Evolutionary conservation across 331 rosid genomes (phyloP).

Genomic region (Quercus tomentella): DNA sequence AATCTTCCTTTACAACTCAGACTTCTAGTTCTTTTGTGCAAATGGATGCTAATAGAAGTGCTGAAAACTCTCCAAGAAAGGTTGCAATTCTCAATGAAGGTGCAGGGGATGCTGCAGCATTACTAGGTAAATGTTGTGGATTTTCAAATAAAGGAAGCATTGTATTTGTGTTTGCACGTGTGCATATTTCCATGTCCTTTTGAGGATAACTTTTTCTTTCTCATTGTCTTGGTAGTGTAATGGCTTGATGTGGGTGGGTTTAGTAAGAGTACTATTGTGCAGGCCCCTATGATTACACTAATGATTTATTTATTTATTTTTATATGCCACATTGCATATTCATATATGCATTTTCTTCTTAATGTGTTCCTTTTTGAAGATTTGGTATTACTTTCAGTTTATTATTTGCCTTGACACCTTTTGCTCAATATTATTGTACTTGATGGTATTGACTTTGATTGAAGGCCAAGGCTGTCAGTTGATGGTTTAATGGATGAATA

Average conservation of each 20-base stretch:
- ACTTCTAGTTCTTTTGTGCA: slow-evolving; percentile 25
- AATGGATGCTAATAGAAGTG: slow-evolving; percentile 35
- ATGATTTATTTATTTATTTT: too few relatives aligned
- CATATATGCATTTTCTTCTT: not conserved
- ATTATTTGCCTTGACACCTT: not conserved
- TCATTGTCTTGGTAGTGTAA: not conserved
- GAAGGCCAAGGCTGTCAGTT: not conserved
- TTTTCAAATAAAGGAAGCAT: slow-evolving; percentile 1
- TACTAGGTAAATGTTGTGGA: slow-evolving; percentile 58
- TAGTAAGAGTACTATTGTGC: not conserved
- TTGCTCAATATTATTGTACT: not conserved
- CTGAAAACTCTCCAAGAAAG: slow-evolving; percentile 42
- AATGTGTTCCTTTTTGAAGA: not conserved
- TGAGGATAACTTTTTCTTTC: not conserved
- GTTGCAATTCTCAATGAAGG: slow-evolving; percentile 81
- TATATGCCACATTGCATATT: too few relatives aligned
- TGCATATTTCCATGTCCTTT: slow-evolving; percentile 1
- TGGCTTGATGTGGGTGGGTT: not conserved
- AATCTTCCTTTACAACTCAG: slow-evolving; percentile 34
- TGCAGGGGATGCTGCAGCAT: slow-evolving; percentile 88
- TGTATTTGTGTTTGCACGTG: not conserved
- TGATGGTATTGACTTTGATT: not conserved
- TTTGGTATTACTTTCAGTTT: not conserved
- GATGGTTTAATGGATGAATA: not conserved
- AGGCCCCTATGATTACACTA: not conserved